phyloP scores from a whole-genome alignment of 2,329 filamentous ascomycete genomes.

The Cyphellophora europaea region DNA sequence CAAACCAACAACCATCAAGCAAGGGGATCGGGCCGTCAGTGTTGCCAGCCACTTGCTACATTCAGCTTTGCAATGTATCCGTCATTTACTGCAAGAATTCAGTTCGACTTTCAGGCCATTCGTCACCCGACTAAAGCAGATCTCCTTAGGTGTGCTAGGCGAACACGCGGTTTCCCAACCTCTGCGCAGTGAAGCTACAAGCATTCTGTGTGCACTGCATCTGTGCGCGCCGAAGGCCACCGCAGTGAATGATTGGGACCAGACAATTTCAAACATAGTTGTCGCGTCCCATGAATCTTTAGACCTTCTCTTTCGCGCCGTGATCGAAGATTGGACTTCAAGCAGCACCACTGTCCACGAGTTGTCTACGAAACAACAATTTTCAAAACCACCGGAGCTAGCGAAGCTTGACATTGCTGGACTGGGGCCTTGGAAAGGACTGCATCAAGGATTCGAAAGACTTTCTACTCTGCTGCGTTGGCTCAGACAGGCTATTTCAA shows the following conservation, averaged over 20 bases:
- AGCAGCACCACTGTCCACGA: constrained; percentile 34
- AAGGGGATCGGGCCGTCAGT: constrained; percentile 1
- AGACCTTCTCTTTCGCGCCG: constrained; percentile 67
- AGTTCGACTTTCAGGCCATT: constrained; percentile 75
- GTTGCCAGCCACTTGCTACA: constrained; percentile 46
- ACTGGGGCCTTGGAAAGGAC: constrained; percentile 62
- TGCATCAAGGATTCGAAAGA: constrained; percentile 64
- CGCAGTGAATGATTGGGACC: constrained; percentile 68
- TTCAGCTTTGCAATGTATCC: constrained; percentile 61
- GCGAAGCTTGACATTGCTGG: constrained; percentile 32
- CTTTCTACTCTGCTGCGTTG: constrained; percentile 57
- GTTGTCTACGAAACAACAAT: constrained; percentile 25
- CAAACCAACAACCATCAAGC: constrained; percentile 18
- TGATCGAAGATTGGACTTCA: constrained; percentile 75
- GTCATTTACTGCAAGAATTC: constrained; percentile 66
- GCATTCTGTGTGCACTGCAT: constrained; percentile 61
- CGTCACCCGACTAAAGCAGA: constrained; percentile 55
- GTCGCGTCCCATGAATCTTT: constrained; percentile 60
- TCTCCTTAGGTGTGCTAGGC: constrained; percentile 52
- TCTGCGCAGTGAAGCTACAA: constrained; percentile 50
- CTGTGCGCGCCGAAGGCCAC: constrained; percentile 74
- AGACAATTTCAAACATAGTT: constrained; percentile 53
- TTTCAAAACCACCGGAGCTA: constrained; percentile 27
- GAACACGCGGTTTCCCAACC: constrained; percentile 43
- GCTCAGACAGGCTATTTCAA: constrained; percentile 53